These are phyloP conservation scores for Phyllosticta citrichinensis DNA, from an alignment of 2,329 filamentous ascomycete genomes.

Conservation along the genomic window DNA sequence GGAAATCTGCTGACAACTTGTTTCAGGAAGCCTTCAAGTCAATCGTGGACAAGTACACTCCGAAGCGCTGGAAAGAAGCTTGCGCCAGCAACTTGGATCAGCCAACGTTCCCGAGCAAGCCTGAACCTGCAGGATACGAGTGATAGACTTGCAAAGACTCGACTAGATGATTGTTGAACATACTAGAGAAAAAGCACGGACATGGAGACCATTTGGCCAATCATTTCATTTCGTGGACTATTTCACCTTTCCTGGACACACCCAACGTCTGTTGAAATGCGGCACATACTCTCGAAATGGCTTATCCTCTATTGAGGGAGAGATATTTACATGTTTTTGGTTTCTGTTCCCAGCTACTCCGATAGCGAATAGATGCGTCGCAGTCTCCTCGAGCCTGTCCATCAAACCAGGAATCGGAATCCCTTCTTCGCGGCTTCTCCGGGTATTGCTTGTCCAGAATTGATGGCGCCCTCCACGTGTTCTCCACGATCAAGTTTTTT, in stretches of 20 bases:
- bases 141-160: not conserved
- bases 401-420: constrained; percentile 55
- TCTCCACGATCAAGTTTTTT: constrained; percentile 59
- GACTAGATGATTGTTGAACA: not conserved
- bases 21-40: constrained; percentile 74
- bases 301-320: too few relatives aligned
- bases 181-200: not conserved
- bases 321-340: not conserved
- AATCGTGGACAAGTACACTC: constrained; percentile 85
- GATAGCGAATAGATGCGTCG: not conserved
- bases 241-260: too few relatives aligned
- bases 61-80: constrained; percentile 62
- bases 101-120: constrained; percentile 38
- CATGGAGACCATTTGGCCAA: not conserved
- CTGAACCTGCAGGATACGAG: constrained; percentile 25
- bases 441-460: constrained; percentile 36
- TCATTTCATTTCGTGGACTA: not conserved
- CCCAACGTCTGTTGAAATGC: too few relatives aligned
- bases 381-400: not conserved
- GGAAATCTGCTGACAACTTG: not conserved
- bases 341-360: not conserved
- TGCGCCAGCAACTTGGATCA: constrained; percentile 50
- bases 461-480: constrained; percentile 42
- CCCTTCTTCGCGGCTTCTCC: constrained; percentile 49
- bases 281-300: too few relatives aligned